Evolutionary conservation across 495 filamentous ascomycete species (phyloP).

Genomic region (Polyplosphaeria fusca): DNA sequence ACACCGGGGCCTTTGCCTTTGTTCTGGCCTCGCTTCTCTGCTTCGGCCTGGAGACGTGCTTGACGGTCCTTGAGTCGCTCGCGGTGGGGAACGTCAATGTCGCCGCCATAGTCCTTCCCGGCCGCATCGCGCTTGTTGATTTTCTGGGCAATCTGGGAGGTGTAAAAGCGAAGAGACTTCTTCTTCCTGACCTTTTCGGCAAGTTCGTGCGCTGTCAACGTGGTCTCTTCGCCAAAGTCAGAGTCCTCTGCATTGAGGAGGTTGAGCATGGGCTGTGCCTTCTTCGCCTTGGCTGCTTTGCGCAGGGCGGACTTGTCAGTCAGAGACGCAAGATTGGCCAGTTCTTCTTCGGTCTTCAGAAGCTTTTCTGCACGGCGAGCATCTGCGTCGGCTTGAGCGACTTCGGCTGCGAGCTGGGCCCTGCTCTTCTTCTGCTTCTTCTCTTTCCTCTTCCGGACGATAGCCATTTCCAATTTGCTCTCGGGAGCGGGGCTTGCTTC

Average conservation of each 20-base stretch:
- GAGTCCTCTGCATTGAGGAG: slow-evolving; percentile 47
- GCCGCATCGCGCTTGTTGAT: slow-evolving; percentile 79
- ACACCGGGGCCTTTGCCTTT: slow-evolving; percentile 53
- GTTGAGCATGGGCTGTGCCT: slow-evolving; percentile 34
- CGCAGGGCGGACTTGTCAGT: slow-evolving; percentile 29
- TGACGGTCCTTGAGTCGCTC: slow-evolving; percentile 84
- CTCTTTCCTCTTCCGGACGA: slow-evolving; percentile 23
- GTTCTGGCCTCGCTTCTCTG: slow-evolving; percentile 76
- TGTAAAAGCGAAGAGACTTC: slow-evolving; percentile 92
- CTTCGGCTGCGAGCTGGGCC: slow-evolving; percentile 52
- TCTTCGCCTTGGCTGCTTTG: slow-evolving; percentile 41
- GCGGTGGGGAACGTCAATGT: slow-evolving; percentile 84
- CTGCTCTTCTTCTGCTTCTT: slow-evolving; percentile 40
- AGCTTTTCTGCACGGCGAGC: slow-evolving; percentile 56
- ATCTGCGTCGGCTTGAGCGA: slow-evolving; percentile 52
- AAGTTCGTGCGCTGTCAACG: slow-evolving; percentile 60
- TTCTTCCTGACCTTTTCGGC: slow-evolving; percentile 81
- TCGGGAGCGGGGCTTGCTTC: slow-evolving; percentile 30
- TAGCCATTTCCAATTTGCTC: neutral
- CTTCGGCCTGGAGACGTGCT: slow-evolving; percentile 78
- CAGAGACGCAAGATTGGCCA: slow-evolving; percentile 57
- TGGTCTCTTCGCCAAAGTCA: slow-evolving; percentile 66
- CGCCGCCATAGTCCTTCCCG: slow-evolving; percentile 81
- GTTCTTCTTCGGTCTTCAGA: slow-evolving; percentile 61
- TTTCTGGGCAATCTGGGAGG: slow-evolving; percentile 91